These are phyloP conservation scores for Didymellaceae sp. DNA, from an alignment of 2,329 filamentous ascomycete genomes.

Conservation along the genomic window DNA sequence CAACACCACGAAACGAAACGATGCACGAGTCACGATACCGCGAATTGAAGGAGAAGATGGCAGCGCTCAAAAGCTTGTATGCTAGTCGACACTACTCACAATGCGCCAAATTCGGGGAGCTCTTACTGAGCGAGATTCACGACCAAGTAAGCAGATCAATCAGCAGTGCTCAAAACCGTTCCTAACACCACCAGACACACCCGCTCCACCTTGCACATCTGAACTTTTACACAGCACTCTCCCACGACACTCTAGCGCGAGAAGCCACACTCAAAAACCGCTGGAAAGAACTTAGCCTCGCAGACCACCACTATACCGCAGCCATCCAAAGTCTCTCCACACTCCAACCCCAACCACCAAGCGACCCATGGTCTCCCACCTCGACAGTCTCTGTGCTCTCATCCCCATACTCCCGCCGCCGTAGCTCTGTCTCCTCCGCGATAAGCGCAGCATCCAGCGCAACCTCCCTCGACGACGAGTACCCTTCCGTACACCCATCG, in stretches of 20 bases:
- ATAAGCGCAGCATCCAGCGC: constrained; percentile 31
- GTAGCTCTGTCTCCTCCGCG: constrained; percentile 7
- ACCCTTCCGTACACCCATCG: constrained; percentile 14
- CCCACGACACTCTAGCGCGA: constrained; percentile 47
- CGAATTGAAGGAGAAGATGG: constrained; percentile 34
- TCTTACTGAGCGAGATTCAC: constrained; percentile 30
- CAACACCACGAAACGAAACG: neutral
- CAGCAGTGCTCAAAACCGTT: neutral
- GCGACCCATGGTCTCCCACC: constrained; percentile 6
- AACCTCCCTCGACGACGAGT: constrained; percentile 25
- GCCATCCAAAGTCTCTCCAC: constrained; percentile 27
- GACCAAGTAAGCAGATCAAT: constrained; percentile 29
- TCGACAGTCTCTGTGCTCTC: neutral
- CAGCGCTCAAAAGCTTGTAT: constrained; percentile 42
- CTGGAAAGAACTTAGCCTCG: constrained; percentile 38
- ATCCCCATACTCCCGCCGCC: constrained; percentile 7
- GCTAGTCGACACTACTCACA: constrained; percentile 45
- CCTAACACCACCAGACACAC: constrained; percentile 34
- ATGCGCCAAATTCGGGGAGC: constrained; percentile 39
- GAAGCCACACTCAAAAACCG: constrained; percentile 43
- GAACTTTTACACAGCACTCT: constrained; percentile 48
- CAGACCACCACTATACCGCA: constrained; percentile 45
- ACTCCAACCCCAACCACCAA: neutral
- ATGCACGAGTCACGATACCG: constrained; percentile 21
- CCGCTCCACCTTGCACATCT: constrained; percentile 45